These are phyloP conservation scores for Alternaria ventricosa DNA, from an alignment of 2,329 filamentous ascomycete genomes.

Conservation along the genomic window DNA sequence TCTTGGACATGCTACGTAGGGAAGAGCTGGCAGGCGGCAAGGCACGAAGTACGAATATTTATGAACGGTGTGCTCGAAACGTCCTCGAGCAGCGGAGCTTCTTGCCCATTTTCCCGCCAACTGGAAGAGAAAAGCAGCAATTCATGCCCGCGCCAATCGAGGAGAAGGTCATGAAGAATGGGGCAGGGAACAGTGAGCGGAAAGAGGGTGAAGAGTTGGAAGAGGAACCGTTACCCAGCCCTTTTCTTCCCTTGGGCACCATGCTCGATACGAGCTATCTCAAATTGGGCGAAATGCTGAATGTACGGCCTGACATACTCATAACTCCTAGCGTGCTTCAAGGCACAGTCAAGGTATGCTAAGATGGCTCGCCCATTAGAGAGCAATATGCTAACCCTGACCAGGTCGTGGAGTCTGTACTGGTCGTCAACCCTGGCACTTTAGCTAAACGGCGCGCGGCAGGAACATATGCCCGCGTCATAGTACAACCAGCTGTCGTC, in stretches of 20 bases:
- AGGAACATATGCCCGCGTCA: constrained; percentile 85
- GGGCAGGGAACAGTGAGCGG: constrained; percentile 28
- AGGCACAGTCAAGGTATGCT: constrained; percentile 80
- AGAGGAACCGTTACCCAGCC: constrained; percentile 57
- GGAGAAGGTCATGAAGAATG: constrained; percentile 62
- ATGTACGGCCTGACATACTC: constrained; percentile 82
- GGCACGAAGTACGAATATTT: constrained; percentile 64
- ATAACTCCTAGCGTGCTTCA: constrained; percentile 82
- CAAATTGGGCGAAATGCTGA: constrained; percentile 89
- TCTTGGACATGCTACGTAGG: constrained; percentile 79
- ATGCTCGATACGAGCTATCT: constrained; percentile 84
- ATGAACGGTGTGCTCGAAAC: constrained; percentile 76
- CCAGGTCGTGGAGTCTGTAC: constrained; percentile 86
- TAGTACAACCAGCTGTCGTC: constrained; percentile 69
- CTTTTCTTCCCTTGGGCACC: constrained; percentile 64
- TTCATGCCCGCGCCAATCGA: constrained; percentile 52
- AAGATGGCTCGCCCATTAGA: background rate
- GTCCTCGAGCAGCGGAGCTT: constrained; percentile 91
- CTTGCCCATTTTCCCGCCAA: constrained; percentile 85
- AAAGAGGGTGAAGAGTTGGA: constrained; percentile 51
- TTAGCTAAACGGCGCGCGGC: constrained; percentile 83
- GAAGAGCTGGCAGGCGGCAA: constrained; percentile 71
- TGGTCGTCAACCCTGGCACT: constrained; percentile 89
- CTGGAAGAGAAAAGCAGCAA: constrained; percentile 71
- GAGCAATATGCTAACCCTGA: background rate